Evolutionary conservation across 129 eudicot species (phyloP).

Genomic region (Flaveria trinervia): DNA sequence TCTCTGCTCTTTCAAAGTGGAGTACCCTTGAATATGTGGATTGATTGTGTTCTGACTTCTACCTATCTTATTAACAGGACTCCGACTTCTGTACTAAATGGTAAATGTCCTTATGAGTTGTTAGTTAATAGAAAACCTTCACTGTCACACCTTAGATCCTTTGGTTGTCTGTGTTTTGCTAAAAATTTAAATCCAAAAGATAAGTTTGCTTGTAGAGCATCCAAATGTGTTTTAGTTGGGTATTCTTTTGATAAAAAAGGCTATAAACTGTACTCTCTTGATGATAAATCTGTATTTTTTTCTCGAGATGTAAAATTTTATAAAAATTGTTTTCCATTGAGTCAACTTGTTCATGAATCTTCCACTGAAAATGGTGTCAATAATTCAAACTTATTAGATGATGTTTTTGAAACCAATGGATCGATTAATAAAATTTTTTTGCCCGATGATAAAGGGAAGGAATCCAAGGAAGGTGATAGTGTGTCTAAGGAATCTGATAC

Average conservation of each 20-base stretch:
- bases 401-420: too few species aligned
- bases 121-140: neutral
- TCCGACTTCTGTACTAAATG: neutral
- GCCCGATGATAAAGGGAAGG: too few species aligned
- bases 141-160: neutral
- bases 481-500: accelerated
- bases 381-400: too few species aligned
- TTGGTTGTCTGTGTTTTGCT: neutral
- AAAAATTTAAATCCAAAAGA: neutral
- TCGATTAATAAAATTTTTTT: too few species aligned
- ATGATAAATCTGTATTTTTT: neutral
- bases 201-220: neutral
- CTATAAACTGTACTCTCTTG: neutral
- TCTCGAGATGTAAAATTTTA: neutral
- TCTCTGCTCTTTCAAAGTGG: neutral
- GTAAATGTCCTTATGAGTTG: neutral
- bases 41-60: neutral
- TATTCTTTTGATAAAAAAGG: neutral
- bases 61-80: neutral
- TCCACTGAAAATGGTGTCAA: too few species aligned
- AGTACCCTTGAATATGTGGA: neutral
- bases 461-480: too few species aligned
- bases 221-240: neutral
- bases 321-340: too few species aligned
- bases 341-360: too few species aligned